Evolutionary conservation across 257 asterid species (phyloP).

Genomic region (Dorcoceras hygrometricum): DNA sequence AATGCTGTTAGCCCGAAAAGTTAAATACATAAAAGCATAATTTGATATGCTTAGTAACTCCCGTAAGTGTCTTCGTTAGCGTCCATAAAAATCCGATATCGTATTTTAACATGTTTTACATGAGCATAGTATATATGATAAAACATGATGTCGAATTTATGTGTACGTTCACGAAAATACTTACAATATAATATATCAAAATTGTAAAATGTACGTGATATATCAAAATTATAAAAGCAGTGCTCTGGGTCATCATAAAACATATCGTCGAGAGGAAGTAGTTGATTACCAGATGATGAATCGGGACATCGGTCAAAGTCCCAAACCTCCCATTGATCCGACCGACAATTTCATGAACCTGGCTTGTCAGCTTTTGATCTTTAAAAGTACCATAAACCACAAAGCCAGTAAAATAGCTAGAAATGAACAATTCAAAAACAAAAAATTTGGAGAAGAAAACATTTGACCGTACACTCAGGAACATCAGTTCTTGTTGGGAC

Average conservation of each 20-base stretch:
- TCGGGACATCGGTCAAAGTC: constrained; percentile 77
- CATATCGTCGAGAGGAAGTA: constrained; percentile 15
- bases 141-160: no score
- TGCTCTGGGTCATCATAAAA: background rate
- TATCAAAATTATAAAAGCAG: background rate
- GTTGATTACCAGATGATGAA: constrained; percentile 87
- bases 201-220: no score
- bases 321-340: constrained; percentile 98
- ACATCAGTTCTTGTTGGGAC: constrained; percentile 97
- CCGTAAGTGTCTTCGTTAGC: no score
- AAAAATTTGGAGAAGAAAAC: constrained; percentile 4
- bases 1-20: no score
- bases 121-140: no score
- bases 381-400: constrained; percentile 22
- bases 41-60: no score
- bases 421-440: background rate
- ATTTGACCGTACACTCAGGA: constrained; percentile 68
- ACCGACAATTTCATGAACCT: constrained; percentile 97
- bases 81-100: no score
- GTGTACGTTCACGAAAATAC: no score
- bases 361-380: constrained; percentile 98
- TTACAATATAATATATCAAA: no score
- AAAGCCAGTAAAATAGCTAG: background rate
- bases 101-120: no score
- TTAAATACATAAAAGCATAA: no score